Evolutionary conservation across 495 filamentous ascomycete genomes (phyloP).

Genomic region (Aspergillus haitiensis): DNA sequence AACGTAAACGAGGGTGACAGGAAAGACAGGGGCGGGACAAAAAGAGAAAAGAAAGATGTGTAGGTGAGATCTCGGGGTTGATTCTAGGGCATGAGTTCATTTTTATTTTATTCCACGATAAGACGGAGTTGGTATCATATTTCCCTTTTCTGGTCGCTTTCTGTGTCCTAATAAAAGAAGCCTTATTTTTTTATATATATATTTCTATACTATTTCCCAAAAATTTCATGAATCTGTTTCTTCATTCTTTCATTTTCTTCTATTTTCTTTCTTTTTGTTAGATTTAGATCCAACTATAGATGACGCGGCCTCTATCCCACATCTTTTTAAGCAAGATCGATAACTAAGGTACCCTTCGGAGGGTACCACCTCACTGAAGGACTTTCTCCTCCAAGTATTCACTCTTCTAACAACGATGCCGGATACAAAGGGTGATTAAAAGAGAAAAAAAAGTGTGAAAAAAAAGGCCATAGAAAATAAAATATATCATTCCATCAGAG

Average conservation of each 20-base stretch:
- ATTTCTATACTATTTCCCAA: constrained; percentile 15
- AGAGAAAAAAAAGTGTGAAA: constrained; percentile 20
- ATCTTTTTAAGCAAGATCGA: neutral
- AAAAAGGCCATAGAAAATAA: constrained; percentile 15
- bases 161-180: constrained; percentile 46
- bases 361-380: too few relatives aligned
- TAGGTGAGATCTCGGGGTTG: constrained; percentile 31
- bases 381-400: too few relatives aligned
- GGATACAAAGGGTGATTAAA: constrained; percentile 33
- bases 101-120: constrained; percentile 48
- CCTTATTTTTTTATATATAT: constrained; percentile 27
- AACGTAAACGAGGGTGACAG: constrained; percentile 29
- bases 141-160: constrained; percentile 34
- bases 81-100: constrained; percentile 43
- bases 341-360: neutral
- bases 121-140: constrained; percentile 48
- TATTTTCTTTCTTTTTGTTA: neutral
- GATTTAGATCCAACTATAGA: neutral
- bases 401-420: constrained; percentile 21
- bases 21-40: constrained; percentile 24
- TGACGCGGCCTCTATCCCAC: neutral
- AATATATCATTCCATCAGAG: constrained; percentile 27
- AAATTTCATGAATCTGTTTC: constrained; percentile 1
- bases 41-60: constrained; percentile 9
- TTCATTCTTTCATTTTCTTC: constrained; percentile 1